Base-by-base conservation (phyloP, 2,329 filamentous ascomycete genomes). In the Metarhizium rileyi region DNA sequence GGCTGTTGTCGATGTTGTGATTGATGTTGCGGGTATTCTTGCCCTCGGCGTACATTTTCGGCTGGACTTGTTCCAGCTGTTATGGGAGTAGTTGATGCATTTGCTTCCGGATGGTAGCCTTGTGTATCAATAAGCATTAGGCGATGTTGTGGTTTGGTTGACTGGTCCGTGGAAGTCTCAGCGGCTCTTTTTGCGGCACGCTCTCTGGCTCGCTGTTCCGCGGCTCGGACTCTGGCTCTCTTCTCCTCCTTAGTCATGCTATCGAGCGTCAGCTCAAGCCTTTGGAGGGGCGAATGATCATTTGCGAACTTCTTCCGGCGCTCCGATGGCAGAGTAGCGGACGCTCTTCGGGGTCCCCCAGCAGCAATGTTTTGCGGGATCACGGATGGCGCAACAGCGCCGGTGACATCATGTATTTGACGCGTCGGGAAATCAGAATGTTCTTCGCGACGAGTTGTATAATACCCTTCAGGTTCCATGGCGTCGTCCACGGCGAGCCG, bases 221-320 rank as follows among this genome's bases (percentile, higher is more conserved):
- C 89, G 59, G 91, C 86, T 63, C 90, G 80, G 4, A 91, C 81
- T 44, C 88, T 79, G 8, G 90, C 89, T 55, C 91, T 80, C 66
- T 95, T 94, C 68, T 96, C 90, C 69, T 96, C 90, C 66, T 96
- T 97, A 65, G 87, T 95, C 66, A 96, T 91, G 68, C 87, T 90
- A 66, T 86, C 86, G 61, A 97, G 77, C 60, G 88, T 93, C 61
- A 87, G 81, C 72, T 98, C 91, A 57, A 98, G 79, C 71, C 85
- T 93, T 67, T 98, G 91, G 47, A 98, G 76, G 47, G 94, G 93
- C 55, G 91, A 97, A 60, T 87, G 82, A 64, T 94, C 86, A 50
- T 84, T 77, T 61, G 91, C 87, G 68, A 87, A 82, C 70, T 75
- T 73, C 73, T 72, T 78, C 50, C 73, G 69, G 56, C 73, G 70